phyloP scores from a whole-genome alignment of 1,284 basidiomycete genomes.

The Neolentinus lepideus region DNA sequence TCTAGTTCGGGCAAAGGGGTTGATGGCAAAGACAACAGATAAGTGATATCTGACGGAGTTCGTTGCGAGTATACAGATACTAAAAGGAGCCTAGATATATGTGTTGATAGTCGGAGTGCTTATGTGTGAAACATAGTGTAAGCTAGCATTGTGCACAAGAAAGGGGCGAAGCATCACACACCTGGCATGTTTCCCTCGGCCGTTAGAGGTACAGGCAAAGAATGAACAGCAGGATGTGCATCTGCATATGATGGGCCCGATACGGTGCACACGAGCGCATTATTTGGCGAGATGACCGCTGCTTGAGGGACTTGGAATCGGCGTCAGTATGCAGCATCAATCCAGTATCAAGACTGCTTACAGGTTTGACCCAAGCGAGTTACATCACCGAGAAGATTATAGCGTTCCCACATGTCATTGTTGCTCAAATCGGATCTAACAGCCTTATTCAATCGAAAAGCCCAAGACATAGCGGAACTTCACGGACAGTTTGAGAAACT shows the following conservation, averaged over 20 bases:
- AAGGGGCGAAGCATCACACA: background rate
- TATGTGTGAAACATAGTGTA: too few species aligned
- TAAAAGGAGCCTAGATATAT: constrained; percentile 9
- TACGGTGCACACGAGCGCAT: constrained; percentile 40
- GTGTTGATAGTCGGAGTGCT: background rate
- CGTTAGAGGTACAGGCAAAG: constrained; percentile 30
- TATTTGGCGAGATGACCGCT: constrained; percentile 49
- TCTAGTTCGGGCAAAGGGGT: constrained; percentile 12
- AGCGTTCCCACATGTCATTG: constrained; percentile 42
- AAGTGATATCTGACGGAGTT: constrained; percentile 15
- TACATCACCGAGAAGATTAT: constrained; percentile 34
- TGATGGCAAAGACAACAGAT: constrained; percentile 12
- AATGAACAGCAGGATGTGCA: constrained; percentile 36
- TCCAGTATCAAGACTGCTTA: constrained; percentile 2
- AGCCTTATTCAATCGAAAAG: background rate
- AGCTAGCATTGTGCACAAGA: background rate
- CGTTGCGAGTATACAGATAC: constrained; percentile 12
- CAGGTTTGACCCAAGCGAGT: constrained; percentile 26
- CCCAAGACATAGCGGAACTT: background rate
- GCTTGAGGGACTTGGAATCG: constrained; percentile 37
- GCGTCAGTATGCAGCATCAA: background rate
- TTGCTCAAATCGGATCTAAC: constrained; percentile 46
- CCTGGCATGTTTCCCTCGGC: constrained; percentile 22
- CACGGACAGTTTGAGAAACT: constrained; percentile 47
- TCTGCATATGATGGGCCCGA: constrained; percentile 32